Evolutionary conservation across 768 basidiomycete genomes (phyloP).

Genomic region (Pleurotus platypus): DNA sequence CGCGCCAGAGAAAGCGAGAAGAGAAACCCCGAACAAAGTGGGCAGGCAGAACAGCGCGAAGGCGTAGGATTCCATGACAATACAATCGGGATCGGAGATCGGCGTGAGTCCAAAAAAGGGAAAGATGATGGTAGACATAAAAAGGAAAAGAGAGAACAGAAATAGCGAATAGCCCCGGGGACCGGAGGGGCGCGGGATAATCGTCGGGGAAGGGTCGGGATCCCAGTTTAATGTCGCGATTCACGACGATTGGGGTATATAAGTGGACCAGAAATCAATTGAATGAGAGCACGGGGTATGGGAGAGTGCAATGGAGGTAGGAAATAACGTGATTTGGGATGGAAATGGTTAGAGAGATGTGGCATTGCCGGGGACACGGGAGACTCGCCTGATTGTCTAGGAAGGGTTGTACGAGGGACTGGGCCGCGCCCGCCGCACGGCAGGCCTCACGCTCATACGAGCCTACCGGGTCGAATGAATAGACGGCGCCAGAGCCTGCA

Average conservation of each 20-base stretch:
- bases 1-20: not conserved
- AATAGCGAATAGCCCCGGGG: not conserved
- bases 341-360: not conserved
- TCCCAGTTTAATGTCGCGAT: not conserved
- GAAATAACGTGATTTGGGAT: not conserved
- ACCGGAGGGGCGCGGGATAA: slow-evolving; percentile 8
- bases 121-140: not conserved
- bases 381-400: slow-evolving; percentile 86
- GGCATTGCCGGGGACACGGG: slow-evolving; percentile 15
- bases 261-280: not conserved
- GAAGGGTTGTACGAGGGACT: slow-evolving; percentile 93
- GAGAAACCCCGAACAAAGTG: not conserved
- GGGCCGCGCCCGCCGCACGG: slow-evolving; percentile 95
- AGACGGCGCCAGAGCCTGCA: slow-evolving; percentile 90
- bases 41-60: too few species aligned
- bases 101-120: slow-evolving; percentile 1
- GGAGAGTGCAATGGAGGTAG: not conserved
- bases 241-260: not conserved
- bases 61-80: too few species aligned
- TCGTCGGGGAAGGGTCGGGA: slow-evolving; percentile 9
- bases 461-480: slow-evolving; percentile 99
- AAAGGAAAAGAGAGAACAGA: not conserved
- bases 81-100: slow-evolving; percentile 2
- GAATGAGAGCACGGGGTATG: not conserved
- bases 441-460: slow-evolving; percentile 97